Conservation (phyloP, 1,284 basidiomycete genomes). For the Apiotrichum gamsii region DNA sequence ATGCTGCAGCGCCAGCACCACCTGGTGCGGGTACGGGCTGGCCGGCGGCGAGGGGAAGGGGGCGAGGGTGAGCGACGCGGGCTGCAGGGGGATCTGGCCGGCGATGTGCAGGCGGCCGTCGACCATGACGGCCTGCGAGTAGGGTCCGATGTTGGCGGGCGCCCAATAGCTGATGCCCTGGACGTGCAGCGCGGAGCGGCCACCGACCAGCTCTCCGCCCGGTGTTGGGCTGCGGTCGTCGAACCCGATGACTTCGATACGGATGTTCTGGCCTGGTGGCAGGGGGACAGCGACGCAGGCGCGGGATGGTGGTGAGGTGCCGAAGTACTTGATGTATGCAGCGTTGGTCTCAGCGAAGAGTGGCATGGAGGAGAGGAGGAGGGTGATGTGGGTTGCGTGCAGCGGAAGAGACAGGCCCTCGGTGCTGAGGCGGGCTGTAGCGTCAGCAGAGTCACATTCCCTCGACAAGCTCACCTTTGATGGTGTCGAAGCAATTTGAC, state of each 20-base stretch:
- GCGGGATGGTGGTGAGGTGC: conserved; percentile 82
- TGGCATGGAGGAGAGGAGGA: conserved; percentile 76
- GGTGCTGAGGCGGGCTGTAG: conserved; percentile 52
- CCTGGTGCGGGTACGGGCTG: conserved; percentile 39
- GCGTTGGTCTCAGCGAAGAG: conserved; percentile 68
- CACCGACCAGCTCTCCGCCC: conserved; percentile 4
- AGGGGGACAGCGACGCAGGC: conserved; percentile 81
- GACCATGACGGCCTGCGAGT: conserved; percentile 82
- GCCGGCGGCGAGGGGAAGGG: conserved; percentile 42
- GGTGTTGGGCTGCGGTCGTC: too few species aligned
- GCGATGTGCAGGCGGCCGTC: conserved; percentile 75
- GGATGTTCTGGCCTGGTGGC: conserved; percentile 55
- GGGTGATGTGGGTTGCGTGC: conserved; percentile 69
- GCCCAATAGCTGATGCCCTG: conserved; percentile 97
- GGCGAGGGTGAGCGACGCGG: conserved; percentile 65
- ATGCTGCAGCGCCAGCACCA: conserved; percentile 74
- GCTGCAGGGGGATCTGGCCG: conserved; percentile 89
- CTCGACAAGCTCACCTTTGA: conserved; percentile 46
- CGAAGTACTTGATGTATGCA: conserved; percentile 75
- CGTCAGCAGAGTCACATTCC: too few species aligned
- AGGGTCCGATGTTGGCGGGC: conserved; percentile 97
- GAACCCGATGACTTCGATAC: conserved; percentile 71
- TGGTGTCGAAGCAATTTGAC: conserved; percentile 44
- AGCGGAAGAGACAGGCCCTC: conserved; percentile 53
- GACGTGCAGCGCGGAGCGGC: conserved; percentile 74